Base-by-base conservation (phyloP, 2,329 filamentous ascomycete species). In the Cercospora sp. region DNA sequence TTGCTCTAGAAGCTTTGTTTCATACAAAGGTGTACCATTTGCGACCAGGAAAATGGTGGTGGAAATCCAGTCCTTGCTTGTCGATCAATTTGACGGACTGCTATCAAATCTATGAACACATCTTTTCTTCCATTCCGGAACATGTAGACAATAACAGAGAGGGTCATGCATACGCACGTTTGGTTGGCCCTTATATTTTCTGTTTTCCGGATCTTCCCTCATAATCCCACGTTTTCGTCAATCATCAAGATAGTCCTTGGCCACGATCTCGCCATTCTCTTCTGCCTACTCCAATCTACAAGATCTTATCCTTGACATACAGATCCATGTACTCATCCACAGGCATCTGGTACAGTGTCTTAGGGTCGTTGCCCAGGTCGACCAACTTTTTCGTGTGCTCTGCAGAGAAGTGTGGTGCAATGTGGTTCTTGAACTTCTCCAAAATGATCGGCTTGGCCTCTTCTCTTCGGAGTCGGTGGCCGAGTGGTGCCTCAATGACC, bases 391-490 rank as follows among this genome's bases (percentile, higher is more conserved):
- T 87, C 62, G 97, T 92, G 78, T 90, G 89, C 60, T 86, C 85
- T 79, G 91, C 86, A 69, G 88, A 84, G 81, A 91, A 96, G 84
- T 97, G 94, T 64, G 91, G 91, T 76, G 87, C 87, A 62, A 98
- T 84, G 82, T 99, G 95, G 80, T 92, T 90, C 89, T 94, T 91
- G 85, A 93, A 99, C 87, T 99, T 99, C 81, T 89, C 89, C 75
- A 98, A 84, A 75, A 99, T 97, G 82, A 97, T 92, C 68, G 95
- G 95, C 88, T 98, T 98, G 75, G 95, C 95, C 87, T 73, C 95
- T 76, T 97, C 94, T 76, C 94, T 89, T 73, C 95, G 87, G 78
- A 95, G 86, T 73, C 91, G 90, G 85, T 99, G 95, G 76, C 95
- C 95, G 49, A 99, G 88, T 66, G 95, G 95, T 67, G 95, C 94